These are phyloP conservation scores for Dichotomopilus funicola DNA, from an alignment of 2,329 filamentous ascomycete species.

Conservation along the genomic window DNA sequence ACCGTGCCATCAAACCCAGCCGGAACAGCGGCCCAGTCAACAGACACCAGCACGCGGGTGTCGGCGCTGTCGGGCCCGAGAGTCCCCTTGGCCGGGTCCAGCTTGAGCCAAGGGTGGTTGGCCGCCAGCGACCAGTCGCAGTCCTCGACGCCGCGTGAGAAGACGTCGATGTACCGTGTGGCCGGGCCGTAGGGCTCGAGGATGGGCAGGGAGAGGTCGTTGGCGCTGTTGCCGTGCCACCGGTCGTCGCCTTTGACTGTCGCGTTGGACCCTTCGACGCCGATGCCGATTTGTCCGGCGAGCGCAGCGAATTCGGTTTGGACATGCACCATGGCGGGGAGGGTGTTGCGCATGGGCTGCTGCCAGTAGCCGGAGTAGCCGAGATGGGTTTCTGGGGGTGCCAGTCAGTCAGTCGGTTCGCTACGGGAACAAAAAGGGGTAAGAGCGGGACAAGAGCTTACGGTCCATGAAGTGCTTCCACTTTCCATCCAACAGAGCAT, in stretches of 20 bases:
- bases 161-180: conserved; percentile 58
- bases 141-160: conserved; percentile 47
- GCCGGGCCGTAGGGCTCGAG: conserved; percentile 53
- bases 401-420: no score
- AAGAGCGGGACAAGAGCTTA: conserved; percentile 21
- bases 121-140: conserved; percentile 48
- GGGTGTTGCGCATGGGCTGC: conserved; percentile 64
- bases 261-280: conserved; percentile 59
- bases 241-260: conserved; percentile 61
- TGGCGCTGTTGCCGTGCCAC: conserved; percentile 50
- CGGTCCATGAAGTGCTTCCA: conserved; percentile 57
- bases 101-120: conserved; percentile 43
- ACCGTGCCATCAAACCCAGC: conserved; percentile 38
- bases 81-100: conserved; percentile 44
- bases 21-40: conserved; percentile 45
- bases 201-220: conserved; percentile 46
- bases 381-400: conserved; percentile 40
- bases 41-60: conserved; percentile 44
- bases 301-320: conserved; percentile 51
- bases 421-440: no score
- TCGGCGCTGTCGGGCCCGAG: conserved; percentile 45
- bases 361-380: conserved; percentile 56
- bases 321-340: conserved; percentile 55
- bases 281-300: conserved; percentile 56
- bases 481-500: conserved; percentile 53